Evolutionary conservation across 805 yeast genomes (phyloP).

Genomic region (Wickerhamomyces strasburgensis): DNA sequence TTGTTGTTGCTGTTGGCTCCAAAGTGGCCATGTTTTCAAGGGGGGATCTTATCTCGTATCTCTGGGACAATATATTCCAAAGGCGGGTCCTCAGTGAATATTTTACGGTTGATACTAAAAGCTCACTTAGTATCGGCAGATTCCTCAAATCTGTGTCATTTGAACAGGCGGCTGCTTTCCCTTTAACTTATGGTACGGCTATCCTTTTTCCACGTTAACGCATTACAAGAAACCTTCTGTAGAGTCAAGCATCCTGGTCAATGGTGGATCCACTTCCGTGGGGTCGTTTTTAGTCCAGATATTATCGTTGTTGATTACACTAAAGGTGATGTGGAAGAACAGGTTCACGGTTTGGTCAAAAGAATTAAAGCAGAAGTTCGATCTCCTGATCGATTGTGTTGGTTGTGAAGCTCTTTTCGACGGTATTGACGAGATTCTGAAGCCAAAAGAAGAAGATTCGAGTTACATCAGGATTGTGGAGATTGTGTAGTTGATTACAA

Average conservation of each 20-base stretch:
- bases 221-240: constrained; percentile 33
- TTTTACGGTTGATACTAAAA: constrained; percentile 35
- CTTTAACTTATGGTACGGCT: constrained; percentile 64
- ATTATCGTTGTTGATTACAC: constrained; percentile 56
- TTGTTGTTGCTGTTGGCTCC: constrained; percentile 45
- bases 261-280: constrained; percentile 74
- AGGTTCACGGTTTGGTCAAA: constrained; percentile 20
- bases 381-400: constrained; percentile 58
- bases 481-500: constrained; percentile 36
- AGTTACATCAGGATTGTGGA: constrained; percentile 55
- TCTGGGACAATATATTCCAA: constrained; percentile 20
- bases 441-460: constrained; percentile 42
- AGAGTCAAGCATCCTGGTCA: constrained; percentile 47
- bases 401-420: constrained; percentile 52
- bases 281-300: constrained; percentile 55
- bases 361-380: constrained; percentile 39
- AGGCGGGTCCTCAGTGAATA: constrained; percentile 46
- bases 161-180: constrained; percentile 57
- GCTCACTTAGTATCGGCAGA: constrained; percentile 29
- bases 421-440: constrained; percentile 38
- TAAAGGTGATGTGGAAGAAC: constrained; percentile 34
- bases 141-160: constrained; percentile 38
- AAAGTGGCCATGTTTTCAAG: constrained; percentile 32
- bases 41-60: constrained; percentile 56
- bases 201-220: constrained; percentile 31